These are phyloP conservation scores for Spergularia marina DNA, from an alignment of 148 eudicot species.

Conservation along the genomic window DNA sequence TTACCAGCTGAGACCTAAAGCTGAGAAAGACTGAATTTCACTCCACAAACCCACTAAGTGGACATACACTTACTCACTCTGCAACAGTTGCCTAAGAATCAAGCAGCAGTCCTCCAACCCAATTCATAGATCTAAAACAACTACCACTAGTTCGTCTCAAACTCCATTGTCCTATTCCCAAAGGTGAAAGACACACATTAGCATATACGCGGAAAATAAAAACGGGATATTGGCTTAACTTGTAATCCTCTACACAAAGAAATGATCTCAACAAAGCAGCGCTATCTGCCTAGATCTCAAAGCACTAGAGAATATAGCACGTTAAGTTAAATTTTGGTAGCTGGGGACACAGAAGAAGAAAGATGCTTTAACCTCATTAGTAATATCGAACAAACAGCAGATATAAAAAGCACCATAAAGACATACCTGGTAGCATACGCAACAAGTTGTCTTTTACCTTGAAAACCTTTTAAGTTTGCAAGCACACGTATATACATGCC, in stretches of 20 bases:
- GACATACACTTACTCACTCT: neutral
- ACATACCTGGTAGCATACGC: slow-evolving; percentile 74
- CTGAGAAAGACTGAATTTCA: neutral
- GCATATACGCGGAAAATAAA: neutral
- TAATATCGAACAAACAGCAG: neutral
- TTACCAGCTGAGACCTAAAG: neutral
- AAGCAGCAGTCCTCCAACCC: neutral
- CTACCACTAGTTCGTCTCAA: neutral
- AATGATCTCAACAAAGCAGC: neutral
- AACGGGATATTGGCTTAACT: neutral
- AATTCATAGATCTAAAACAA: neutral
- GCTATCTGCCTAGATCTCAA: neutral
- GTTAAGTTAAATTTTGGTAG: neutral
- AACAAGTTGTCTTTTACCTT: slow-evolving; percentile 70
- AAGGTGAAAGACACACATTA: neutral
- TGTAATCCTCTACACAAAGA: neutral
- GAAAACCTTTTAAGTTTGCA: slow-evolving; percentile 77
- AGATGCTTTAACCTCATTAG: neutral
- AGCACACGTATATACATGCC: slow-evolving; percentile 74
- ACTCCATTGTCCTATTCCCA: neutral
- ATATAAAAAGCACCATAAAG: slow-evolving; percentile 2
- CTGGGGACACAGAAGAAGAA: neutral
- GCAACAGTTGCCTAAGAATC: neutral
- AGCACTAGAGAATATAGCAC: neutral
- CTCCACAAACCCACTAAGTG: neutral